Base-by-base conservation (phyloP, 441 rosid genomes). In the Croton laevigatus region DNA sequence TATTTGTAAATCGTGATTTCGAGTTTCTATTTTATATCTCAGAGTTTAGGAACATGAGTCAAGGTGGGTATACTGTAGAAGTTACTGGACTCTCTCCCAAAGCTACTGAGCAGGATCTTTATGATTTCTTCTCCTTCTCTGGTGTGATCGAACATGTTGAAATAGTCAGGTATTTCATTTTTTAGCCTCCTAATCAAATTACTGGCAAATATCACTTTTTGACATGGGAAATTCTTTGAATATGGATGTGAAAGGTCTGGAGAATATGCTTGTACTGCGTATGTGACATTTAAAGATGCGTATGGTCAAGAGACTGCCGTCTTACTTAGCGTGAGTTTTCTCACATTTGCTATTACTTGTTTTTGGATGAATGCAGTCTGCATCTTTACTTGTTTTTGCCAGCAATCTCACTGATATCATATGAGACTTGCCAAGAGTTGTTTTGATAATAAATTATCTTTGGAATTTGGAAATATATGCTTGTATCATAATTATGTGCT, bases 291-390 rank as follows among this genome's bases (percentile, higher is more conserved):
- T 67, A 78, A 78, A 75, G 90, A 91, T 81, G 83, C 86, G 7
- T 90, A 88, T 76, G 88, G 94, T 65, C 73, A 90, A 59, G 90
- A 90, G 69, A 94, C 97, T 73, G 98, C 94, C 1, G 70, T 91
- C 64, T 86, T 91, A 76, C 97, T 94, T 72, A 88, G 82, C 77
- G 98, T 88, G 80, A 86, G 94, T 81, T 66, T 62, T 27, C 44
- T 63, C 62, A n/a, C 3, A 17, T 2, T 46, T 6, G 4, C 20
- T 16, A 8, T 46, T 64, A 11, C 19, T 46, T 36, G 19, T 64
- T 62, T 12, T 7, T 16, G 13, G 6, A 13, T 44, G 22, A 20
- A 9, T 36, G 0, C 42, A 22, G 6, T 66, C 17, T 65, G 44
- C 37, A 34, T 9, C 36, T 66, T 53, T 51, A n/a, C n/a, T n/a